phyloP scores from a whole-genome alignment of 106 monocot genomes.

The Platanthera guangdongensis region DNA sequence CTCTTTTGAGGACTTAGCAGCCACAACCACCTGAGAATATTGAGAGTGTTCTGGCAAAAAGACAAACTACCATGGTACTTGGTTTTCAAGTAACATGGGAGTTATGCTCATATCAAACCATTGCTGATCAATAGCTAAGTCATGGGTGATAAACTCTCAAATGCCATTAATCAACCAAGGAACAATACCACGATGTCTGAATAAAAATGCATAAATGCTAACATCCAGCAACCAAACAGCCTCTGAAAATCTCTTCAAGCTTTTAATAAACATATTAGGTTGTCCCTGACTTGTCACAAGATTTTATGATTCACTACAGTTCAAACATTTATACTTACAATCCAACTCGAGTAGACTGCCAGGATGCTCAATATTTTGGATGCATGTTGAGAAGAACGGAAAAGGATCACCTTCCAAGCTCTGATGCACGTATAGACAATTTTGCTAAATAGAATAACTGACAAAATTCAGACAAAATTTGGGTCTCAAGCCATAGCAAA shows the following conservation, averaged over 20 bases:
- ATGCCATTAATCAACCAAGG: slow-evolving; percentile 3
- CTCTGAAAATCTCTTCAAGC: neutral
- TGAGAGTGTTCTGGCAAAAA: neutral
- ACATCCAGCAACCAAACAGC: slow-evolving; percentile 9
- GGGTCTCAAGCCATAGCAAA: neutral
- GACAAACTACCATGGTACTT: slow-evolving; percentile 10
- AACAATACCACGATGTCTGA: neutral
- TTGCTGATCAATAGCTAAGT: slow-evolving; percentile 6
- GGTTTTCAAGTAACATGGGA: slow-evolving; percentile 5
- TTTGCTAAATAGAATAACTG: neutral
- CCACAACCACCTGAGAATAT: neutral
- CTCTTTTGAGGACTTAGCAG: neutral
- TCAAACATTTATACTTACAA: slow-evolving; percentile 9
- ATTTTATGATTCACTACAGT: slow-evolving; percentile 4
- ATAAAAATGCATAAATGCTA: slow-evolving; percentile 3
- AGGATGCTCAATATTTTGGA: neutral
- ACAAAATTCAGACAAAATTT: neutral
- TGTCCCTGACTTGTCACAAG: neutral
- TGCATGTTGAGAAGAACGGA: neutral
- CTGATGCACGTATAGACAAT: neutral
- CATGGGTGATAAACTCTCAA: slow-evolving; percentile 2
- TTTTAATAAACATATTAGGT: slow-evolving; percentile 1
- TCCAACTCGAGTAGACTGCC: neutral
- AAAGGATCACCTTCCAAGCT: neutral
- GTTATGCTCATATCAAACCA: slow-evolving; percentile 1